A percentile compares a stretch with the other conserved stretches of the same genome.
These are phyloP conservation scores for Monoraphidium neglectum DNA, from an alignment of 139 green algal genomes.

Conservation along the genomic window DNA sequence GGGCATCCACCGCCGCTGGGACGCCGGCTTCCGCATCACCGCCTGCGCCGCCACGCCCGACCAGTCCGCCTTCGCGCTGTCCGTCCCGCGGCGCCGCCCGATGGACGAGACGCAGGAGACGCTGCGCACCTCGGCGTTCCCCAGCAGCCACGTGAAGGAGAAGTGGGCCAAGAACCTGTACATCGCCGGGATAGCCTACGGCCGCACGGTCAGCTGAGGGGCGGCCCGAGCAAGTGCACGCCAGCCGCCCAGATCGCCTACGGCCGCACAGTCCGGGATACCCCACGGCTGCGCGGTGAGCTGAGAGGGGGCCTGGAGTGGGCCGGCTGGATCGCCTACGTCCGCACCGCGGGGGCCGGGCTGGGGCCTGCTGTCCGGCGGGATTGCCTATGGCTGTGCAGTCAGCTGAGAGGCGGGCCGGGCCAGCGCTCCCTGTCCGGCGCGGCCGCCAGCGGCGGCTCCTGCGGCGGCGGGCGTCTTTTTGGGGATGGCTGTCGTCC, in stretches of 20 bases:
- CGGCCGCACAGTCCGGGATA: no score
- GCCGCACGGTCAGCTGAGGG: constrained; percentile 75
- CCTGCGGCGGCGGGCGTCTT: no score
- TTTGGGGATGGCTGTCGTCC: no score
- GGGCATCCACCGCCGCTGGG: constrained; percentile 78
- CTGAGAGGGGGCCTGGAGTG: no score
- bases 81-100: constrained; percentile 80
- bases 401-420: constrained; percentile 40
- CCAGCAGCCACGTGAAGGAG: constrained; percentile 97
- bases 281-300: constrained; percentile 90
- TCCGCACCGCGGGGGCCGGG: no score
- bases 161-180: constrained; percentile 99
- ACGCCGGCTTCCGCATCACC: constrained; percentile 96
- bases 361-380: no score
- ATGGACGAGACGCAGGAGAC: constrained; percentile 98
- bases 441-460: no score
- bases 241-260: no score
- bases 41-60: constrained; percentile 94
- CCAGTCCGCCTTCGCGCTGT: constrained; percentile 86
- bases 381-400: constrained; percentile 94
- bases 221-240: no score
- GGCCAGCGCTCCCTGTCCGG: no score
- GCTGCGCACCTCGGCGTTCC: constrained; percentile 94
- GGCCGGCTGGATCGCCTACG: no score
- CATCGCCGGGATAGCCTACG: constrained; percentile 94